Conservation (phyloP, 176 grass and related monocot species). For the Puccinellia tenuiflora region DNA sequence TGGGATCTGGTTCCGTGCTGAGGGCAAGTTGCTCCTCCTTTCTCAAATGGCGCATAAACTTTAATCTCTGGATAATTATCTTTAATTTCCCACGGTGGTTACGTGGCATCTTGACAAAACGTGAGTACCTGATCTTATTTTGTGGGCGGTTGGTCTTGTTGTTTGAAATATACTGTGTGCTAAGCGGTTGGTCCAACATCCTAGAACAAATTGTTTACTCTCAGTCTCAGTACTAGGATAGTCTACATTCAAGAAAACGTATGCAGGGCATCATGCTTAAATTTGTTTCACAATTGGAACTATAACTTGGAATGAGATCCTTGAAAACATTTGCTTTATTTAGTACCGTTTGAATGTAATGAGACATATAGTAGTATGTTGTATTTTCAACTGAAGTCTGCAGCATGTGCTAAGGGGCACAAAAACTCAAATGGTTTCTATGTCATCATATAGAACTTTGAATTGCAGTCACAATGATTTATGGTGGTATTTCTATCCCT, state of each 20-base stretch:
- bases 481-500: not conserved
- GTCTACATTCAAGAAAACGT: not conserved
- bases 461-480: not conserved
- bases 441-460: not conserved
- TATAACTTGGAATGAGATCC: not conserved
- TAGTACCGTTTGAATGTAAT: not conserved
- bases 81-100: not conserved
- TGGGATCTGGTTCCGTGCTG: not conserved
- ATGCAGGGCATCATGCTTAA: not conserved
- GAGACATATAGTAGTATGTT: not conserved
- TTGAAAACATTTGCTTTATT: not conserved
- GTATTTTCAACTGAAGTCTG: not conserved
- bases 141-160: not conserved
- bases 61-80: slow-evolving; percentile 3
- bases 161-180: slow-evolving; percentile 1
- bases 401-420: not conserved
- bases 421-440: not conserved
- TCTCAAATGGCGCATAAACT: not conserved
- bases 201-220: not conserved
- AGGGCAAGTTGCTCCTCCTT: slow-evolving; percentile 9
- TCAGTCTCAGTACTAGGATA: not conserved
- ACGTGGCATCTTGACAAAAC: not conserved
- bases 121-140: not conserved
- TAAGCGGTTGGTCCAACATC: not conserved
- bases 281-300: not conserved